Evolutionary conservation across 352 stramenopile species (phyloP).

Genomic region (Pythium chondricola): DNA sequence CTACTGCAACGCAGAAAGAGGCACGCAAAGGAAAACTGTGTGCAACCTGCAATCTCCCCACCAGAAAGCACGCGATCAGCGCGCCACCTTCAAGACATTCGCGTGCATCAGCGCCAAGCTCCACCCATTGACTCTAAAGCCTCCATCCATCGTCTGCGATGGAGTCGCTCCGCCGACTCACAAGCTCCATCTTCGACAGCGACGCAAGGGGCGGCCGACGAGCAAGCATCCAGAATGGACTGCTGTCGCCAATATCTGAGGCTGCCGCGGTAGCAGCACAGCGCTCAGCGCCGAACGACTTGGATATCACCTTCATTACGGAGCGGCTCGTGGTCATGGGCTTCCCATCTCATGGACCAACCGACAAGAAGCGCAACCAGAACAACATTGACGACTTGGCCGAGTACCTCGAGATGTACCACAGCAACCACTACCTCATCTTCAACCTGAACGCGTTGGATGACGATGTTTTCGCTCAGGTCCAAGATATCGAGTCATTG

Average conservation of each 20-base stretch:
- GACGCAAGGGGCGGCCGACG: slow-evolving; percentile 30
- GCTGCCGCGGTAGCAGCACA: slow-evolving; percentile 11
- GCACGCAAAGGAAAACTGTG: too few relatives aligned
- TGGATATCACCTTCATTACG: slow-evolving; percentile 75
- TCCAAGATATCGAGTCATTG: slow-evolving; percentile 13
- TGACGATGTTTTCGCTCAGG: slow-evolving; percentile 12
- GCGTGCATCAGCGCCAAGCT: neutral
- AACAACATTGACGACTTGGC: slow-evolving; percentile 71
- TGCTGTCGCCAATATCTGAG: slow-evolving; percentile 16
- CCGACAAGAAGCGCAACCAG: slow-evolving; percentile 65
- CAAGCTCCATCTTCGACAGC: slow-evolving; percentile 61
- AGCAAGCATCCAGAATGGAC: slow-evolving; percentile 22
- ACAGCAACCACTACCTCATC: slow-evolving; percentile 63
- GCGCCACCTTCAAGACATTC: neutral
- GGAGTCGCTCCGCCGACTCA: slow-evolving; percentile 70
- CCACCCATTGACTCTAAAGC: too few relatives aligned
- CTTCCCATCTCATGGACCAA: slow-evolving; percentile 39
- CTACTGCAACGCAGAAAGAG: slow-evolving; percentile 2
- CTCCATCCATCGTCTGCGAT: too few relatives aligned
- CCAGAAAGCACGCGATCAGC: neutral
- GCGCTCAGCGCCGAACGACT: slow-evolving; percentile 26
- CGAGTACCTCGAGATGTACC: slow-evolving; percentile 41
- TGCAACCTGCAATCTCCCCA: too few relatives aligned
- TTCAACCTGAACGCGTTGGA: slow-evolving; percentile 74
- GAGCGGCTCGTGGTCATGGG: slow-evolving; percentile 58